These are phyloP conservation scores for Solanum hybrid DNA, from an alignment of 305 asterid species.

Conservation along the genomic window DNA sequence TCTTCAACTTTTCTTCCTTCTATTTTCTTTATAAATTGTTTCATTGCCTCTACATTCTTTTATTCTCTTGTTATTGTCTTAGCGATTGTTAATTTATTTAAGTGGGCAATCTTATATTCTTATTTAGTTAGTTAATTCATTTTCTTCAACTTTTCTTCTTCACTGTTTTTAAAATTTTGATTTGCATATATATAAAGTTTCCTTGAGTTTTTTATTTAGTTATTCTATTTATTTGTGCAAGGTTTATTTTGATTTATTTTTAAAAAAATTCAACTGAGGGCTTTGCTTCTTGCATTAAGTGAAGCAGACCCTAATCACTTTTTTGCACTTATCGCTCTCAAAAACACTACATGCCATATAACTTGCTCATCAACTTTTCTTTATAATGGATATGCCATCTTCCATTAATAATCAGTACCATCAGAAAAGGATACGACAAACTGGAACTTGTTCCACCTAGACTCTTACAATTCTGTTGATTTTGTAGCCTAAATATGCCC, in stretches of 20 bases:
- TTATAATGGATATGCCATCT: neutral
- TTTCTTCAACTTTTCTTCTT: neutral
- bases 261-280: neutral
- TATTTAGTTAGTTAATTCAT: neutral
- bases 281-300: neutral
- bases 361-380: neutral
- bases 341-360: neutral
- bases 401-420: neutral
- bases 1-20: neutral
- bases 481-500: neutral
- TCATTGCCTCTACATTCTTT: neutral
- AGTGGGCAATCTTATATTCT: neutral
- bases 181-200: neutral
- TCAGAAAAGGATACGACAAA: neutral
- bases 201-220: neutral
- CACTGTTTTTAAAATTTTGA: neutral
- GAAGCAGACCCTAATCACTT: neutral
- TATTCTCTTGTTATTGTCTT: neutral
- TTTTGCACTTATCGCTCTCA: neutral
- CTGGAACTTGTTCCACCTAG: neutral
- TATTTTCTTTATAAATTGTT: neutral
- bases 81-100: neutral
- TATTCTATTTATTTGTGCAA: neutral
- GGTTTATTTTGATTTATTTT: neutral
- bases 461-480: neutral